Evolutionary conservation across 495 filamentous ascomycete species (phyloP).

Genomic region (Aspergillus bertholletiae): DNA sequence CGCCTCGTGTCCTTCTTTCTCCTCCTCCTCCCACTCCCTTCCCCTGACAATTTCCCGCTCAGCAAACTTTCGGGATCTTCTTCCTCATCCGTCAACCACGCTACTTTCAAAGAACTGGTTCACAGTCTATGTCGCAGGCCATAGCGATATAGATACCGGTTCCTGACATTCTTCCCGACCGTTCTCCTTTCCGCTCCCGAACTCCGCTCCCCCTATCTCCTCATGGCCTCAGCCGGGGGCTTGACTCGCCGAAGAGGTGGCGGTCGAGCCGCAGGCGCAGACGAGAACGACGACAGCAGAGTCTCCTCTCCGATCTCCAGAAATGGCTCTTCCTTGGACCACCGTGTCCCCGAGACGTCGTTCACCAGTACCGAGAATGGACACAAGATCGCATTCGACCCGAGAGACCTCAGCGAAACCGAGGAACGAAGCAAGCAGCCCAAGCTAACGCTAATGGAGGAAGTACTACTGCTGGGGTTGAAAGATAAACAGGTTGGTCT

Average conservation of each 20-base stretch:
- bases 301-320: constrained; percentile 66
- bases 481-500: constrained; percentile 92
- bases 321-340: constrained; percentile 57
- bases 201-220: constrained; percentile 20
- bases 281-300: constrained; percentile 61
- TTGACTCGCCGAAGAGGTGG: constrained; percentile 75
- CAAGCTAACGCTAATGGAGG: constrained; percentile 97
- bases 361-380: constrained; percentile 94
- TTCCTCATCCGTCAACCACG: background rate
- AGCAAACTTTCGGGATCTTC: constrained; percentile 13
- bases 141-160: constrained; percentile 29
- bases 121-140: constrained; percentile 20
- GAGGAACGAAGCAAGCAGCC: constrained; percentile 96
- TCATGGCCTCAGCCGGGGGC: constrained; percentile 66
- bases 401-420: constrained; percentile 94
- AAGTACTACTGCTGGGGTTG: constrained; percentile 87
- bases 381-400: constrained; percentile 98
- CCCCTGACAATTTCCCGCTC: constrained; percentile 23
- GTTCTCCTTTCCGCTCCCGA: constrained; percentile 14
- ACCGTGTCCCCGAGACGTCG: constrained; percentile 74
- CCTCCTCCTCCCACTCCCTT: constrained; percentile 2
- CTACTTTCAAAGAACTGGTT: background rate
- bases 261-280: constrained; percentile 53
- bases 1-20: constrained; percentile 6
- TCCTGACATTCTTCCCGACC: background rate